Evolutionary conservation across 192 early-diverging fungal genomes (phyloP), one percentile per base, ranked within the genome.

Genomic region (Pilaira anomala): DNA sequence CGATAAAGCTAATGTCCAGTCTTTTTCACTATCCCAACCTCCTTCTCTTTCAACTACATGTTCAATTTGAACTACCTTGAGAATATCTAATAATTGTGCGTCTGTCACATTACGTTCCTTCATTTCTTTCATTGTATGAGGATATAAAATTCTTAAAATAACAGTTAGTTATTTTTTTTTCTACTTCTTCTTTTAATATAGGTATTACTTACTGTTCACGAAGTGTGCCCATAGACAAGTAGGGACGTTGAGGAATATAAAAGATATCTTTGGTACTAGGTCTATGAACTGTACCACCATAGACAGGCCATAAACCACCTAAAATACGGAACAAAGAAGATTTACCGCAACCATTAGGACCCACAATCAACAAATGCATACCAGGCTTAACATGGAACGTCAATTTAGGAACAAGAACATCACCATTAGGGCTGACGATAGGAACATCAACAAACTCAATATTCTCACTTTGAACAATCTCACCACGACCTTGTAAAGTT

Each of bases 241-340:
- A 99, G n/a, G 97, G 97, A 36, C 94, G 87, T 74, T 99, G 97
- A 25, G 97, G 96, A 61, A 99, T 93, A 77, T 99, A 99, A 60
- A 99, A 96, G 62, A 99, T 94, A 73, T 92, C 88, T 66, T 86
- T 85, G 72, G 84, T 83, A 70, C 85, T 80, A 11, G 90, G 91
- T 58, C 83, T 87, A 49, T 84, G 81, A 67, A 91, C 72, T 5
- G 85, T 85, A 60, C 90, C 86, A 68, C 90, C 94, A 77, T 92
- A 98, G 18, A 93, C 87, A 19, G 96, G 95, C 97, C 96, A 99
- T 59, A 99, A 82, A 0, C 92, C 93, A 56, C 91, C 93, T 7
- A 99, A 79, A 62, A 99, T 95, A 57, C 96, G 93, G 83, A 98
- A 95, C 70, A 98, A 78, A 44, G 93, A 93, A 21, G 89, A 89